Evolutionary conservation across 345 rosid genomes (phyloP).

Genomic region (Corchorus olitorius): DNA sequence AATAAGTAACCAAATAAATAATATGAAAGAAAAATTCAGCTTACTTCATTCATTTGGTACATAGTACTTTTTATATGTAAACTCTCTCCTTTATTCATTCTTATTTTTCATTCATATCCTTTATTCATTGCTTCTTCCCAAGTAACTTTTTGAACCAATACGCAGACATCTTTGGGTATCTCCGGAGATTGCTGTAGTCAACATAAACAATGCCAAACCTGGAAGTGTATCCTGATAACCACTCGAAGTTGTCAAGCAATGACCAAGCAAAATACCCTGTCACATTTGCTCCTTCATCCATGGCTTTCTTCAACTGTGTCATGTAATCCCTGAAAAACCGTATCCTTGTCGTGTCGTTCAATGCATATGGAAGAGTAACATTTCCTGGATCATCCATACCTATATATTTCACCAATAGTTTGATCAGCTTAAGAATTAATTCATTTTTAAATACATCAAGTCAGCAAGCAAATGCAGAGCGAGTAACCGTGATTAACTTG

Average conservation of each 20-base stretch:
- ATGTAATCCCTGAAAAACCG: constrained; percentile 48
- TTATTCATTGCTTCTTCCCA: constrained; percentile 7
- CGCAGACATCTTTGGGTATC: constrained; percentile 69
- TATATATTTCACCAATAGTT: constrained; percentile 5
- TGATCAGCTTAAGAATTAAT: not conserved
- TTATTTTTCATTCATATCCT: too few species aligned
- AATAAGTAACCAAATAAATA: too few species aligned
- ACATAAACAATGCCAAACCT: constrained; percentile 59
- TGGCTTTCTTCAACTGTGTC: constrained; percentile 48
- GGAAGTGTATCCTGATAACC: constrained; percentile 56
- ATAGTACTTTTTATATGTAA: too few species aligned
- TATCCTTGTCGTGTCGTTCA: constrained; percentile 52
- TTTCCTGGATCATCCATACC: constrained; percentile 69
- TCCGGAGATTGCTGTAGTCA: constrained; percentile 44
- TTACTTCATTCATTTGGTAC: too few species aligned
- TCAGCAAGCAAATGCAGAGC: not conserved
- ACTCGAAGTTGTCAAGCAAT: constrained; percentile 65
- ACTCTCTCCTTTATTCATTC: too few species aligned
- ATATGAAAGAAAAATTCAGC: too few species aligned
- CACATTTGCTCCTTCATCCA: constrained; percentile 62
- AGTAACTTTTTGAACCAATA: constrained; percentile 57
- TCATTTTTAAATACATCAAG: not conserved
- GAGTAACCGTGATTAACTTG: not conserved
- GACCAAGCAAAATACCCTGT: constrained; percentile 72
- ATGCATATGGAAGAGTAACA: constrained; percentile 28